Conservation (phyloP, 2,329 filamentous ascomycete species). For the Thielaviopsis musarum region DNA sequence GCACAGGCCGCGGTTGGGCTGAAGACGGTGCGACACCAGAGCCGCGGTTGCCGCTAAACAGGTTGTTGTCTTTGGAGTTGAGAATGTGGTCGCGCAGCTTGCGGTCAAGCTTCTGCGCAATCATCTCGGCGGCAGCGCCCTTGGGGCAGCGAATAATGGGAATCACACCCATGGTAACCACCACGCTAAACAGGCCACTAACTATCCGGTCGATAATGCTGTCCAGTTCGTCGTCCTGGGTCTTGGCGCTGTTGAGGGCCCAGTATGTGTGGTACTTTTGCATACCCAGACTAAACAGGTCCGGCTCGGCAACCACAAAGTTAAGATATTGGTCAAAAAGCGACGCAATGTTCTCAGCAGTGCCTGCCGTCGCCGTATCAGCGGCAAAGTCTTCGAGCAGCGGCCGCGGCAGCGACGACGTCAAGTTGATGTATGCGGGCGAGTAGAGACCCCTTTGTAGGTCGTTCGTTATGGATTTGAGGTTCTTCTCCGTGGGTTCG, state of each 20-base stretch:
- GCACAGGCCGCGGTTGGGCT: conserved; percentile 61
- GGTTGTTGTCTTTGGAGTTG: conserved; percentile 82
- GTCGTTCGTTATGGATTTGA: conserved; percentile 69
- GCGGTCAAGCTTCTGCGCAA: conserved; percentile 81
- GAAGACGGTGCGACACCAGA: conserved; percentile 37
- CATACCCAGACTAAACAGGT: conserved; percentile 87
- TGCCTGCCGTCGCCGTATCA: conserved; percentile 68
- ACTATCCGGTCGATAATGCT: conserved; percentile 79
- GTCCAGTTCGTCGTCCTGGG: conserved; percentile 80
- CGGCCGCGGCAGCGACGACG: conserved; percentile 79
- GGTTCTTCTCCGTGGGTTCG: conserved; percentile 68
- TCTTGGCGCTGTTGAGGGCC: conserved; percentile 87
- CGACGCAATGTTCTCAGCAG: conserved; percentile 78
- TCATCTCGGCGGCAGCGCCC: conserved; percentile 82
- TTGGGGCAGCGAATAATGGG: conserved; percentile 92
- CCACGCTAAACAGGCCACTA: conserved; percentile 89
- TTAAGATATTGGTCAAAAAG: conserved; percentile 95
- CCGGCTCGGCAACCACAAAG: conserved; percentile 89
- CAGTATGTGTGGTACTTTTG: conserved; percentile 83
- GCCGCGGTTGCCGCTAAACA: conserved; percentile 54
- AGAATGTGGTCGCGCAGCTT: conserved; percentile 93
- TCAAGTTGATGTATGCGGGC: conserved; percentile 91
- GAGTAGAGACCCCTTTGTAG: conserved; percentile 78
- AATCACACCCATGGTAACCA: conserved; percentile 94
- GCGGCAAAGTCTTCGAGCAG: conserved; percentile 89